Conservation (phyloP, 768 basidiomycete genomes). For the Terana coerulea region DNA sequence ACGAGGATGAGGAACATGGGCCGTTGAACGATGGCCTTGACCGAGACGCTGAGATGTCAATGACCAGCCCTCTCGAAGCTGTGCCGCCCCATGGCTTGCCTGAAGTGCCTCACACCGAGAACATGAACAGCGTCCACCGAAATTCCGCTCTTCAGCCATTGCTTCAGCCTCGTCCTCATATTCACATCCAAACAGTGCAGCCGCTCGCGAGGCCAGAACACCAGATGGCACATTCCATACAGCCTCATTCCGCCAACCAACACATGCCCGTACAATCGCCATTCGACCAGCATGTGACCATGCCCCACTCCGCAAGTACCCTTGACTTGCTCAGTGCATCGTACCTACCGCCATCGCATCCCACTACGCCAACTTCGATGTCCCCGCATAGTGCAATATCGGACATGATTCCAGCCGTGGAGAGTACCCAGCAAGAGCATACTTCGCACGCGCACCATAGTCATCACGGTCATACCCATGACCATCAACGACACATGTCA, state of each 20-base stretch:
- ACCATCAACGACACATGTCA: slow-evolving; percentile 12
- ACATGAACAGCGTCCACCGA: slow-evolving; percentile 3
- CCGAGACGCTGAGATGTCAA: slow-evolving; percentile 18
- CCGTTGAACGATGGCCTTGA: slow-evolving; percentile 20
- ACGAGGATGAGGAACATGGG: slow-evolving; percentile 39
- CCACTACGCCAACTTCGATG: slow-evolving; percentile 19
- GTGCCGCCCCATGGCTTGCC: not conserved
- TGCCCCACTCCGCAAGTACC: slow-evolving; percentile 19
- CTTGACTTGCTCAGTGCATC: slow-evolving; percentile 27
- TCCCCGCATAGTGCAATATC: slow-evolving; percentile 19
- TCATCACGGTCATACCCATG: slow-evolving; percentile 15
- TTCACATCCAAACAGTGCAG: slow-evolving; percentile 19
- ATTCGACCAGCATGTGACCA: slow-evolving; percentile 17
- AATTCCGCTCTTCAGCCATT: slow-evolving; percentile 16
- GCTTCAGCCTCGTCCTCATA: slow-evolving; percentile 22
- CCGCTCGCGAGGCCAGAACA: slow-evolving; percentile 22
- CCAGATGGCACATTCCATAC: slow-evolving; percentile 17
- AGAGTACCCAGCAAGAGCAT: slow-evolving; percentile 14
- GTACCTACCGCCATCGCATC: slow-evolving; percentile 30
- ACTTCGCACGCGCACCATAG: slow-evolving; percentile 19
- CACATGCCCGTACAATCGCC: slow-evolving; percentile 26
- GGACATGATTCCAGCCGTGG: slow-evolving; percentile 16
- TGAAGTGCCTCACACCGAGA: not conserved
- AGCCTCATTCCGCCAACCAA: slow-evolving; percentile 13
- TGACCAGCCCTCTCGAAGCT: slow-evolving; percentile 19